Evolutionary conservation across 768 basidiomycete species (phyloP).

Genomic region (Postia placenta): DNA sequence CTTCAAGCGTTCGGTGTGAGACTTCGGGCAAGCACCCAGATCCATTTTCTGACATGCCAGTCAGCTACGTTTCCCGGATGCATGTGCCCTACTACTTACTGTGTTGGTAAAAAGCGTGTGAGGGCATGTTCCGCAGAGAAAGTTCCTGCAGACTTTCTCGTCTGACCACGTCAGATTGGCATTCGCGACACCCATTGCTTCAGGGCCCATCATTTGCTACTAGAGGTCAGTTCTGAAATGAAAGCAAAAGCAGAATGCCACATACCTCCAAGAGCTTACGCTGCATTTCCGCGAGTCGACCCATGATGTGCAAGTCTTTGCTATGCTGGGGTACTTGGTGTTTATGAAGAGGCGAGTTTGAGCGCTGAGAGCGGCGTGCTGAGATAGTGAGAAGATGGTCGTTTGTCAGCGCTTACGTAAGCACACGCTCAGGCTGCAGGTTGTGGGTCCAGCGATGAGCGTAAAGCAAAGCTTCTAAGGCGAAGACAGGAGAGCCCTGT

Average conservation of each 20-base stretch:
- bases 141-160: constrained; percentile 98
- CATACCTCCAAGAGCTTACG: constrained; percentile 78
- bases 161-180: constrained; percentile 91
- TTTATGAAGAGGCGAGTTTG: no score
- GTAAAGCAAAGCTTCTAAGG: no score
- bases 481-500: no score
- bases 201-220: constrained; percentile 99
- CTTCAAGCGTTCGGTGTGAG: constrained; percentile 91
- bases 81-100: constrained; percentile 42
- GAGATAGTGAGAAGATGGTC: no score
- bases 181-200: constrained; percentile 95
- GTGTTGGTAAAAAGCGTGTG: constrained; percentile 98
- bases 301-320: no score
- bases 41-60: constrained; percentile 86
- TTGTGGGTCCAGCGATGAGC: no score
- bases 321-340: no score
- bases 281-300: constrained; percentile 95
- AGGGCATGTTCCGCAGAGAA: constrained; percentile 97
- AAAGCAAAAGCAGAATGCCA: background rate
- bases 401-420: no score
- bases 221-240: constrained; percentile 19
- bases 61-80: background rate
- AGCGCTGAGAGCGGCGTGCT: no score
- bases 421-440: no score
- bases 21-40: constrained; percentile 93